Evolutionary conservation across 768 basidiomycete genomes (phyloP).

Genomic region (Rhodosporidiobolus odoratus): DNA sequence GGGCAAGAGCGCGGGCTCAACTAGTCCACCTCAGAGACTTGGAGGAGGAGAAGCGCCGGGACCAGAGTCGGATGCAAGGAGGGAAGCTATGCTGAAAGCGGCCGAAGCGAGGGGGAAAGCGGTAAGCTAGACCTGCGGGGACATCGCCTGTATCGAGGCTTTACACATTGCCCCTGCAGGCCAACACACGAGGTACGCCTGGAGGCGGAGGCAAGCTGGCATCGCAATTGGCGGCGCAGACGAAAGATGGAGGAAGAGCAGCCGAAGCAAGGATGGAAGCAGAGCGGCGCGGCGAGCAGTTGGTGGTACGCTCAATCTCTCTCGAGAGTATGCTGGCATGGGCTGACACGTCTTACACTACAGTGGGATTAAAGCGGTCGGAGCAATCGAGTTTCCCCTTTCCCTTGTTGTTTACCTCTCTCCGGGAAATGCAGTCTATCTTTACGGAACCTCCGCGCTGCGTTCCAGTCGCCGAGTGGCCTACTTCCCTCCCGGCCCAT

Average conservation of each 20-base stretch:
- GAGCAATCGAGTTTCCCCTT: background rate
- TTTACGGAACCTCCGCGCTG: background rate
- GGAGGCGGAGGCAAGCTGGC: conserved; percentile 11
- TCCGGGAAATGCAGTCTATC: background rate
- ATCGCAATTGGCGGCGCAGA: conserved; percentile 3
- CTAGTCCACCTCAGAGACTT: conserved; percentile 15
- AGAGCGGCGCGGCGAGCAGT: conserved; percentile 8
- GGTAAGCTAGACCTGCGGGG: background rate
- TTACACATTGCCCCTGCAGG: background rate
- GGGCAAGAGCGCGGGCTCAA: conserved; percentile 1
- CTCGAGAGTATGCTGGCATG: background rate
- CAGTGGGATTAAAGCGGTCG: conserved; percentile 27
- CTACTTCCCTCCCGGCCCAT: background rate
- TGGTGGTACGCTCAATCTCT: background rate
- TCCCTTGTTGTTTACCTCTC: background rate
- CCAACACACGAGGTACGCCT: background rate
- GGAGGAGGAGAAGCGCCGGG: background rate
- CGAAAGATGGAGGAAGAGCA: conserved; percentile 14
- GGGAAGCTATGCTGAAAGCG: conserved; percentile 23
- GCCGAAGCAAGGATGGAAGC: conserved; percentile 18
- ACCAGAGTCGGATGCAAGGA: background rate
- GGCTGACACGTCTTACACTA: background rate
- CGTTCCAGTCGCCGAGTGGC: no score
- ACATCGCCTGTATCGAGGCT: background rate
- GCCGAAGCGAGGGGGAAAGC: conserved; percentile 9